Base-by-base conservation (phyloP, 1,139 yeast species). In the Magnusiomyces suaveolens region DNA sequence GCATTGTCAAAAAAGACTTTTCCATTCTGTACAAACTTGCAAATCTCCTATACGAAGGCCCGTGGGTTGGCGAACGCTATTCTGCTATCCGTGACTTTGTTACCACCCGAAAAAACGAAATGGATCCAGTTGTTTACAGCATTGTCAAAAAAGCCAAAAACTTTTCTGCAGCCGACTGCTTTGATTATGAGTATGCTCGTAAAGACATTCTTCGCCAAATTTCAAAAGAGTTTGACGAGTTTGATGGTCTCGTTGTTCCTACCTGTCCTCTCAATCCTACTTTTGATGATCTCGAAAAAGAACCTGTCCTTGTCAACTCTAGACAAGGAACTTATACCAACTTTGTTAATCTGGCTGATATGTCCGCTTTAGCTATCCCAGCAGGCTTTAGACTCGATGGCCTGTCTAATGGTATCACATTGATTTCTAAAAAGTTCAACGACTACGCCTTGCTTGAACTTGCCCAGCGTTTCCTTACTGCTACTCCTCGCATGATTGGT, bases 61-160 rank as follows among this genome's bases (percentile, higher is more conserved):
- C 97, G n/a, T 92, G 98, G 98, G 97, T 92, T 12, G 87, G 95
- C 29, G 98, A 92, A 73, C 80, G 98, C 62, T 89, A 82, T 71
- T 81, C 88, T 59, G 96, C 96, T 23, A 79, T 82, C 44, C 79
- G 81, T 62, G 87, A 84, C 44, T 87, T 89, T 65, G 75, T 87
- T 55, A 78, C 75, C n/a, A 73, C 87, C 21, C 78, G 82, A 62
- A 87, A 92, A 38, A 78, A 73, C 50, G 75, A 77, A 46, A 74
- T 90, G 64, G 96, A 92, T 69, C 94, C 95, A 49, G 85, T 88
- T 8, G 97, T 90, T n/a, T 69, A 75, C 48, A 69, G 76, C 38
- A 88, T 92, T 66, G 84, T 92, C 62, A 77, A 77, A 62, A 82
- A 88, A 53, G 97, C 96, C 49, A 85, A 82, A 57, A 73, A 79